Evolutionary conservation across 2,329 filamentous ascomycete species (phyloP), one percentile per base, ranked within the genome.

Genomic region (Penicillium sp.): DNA sequence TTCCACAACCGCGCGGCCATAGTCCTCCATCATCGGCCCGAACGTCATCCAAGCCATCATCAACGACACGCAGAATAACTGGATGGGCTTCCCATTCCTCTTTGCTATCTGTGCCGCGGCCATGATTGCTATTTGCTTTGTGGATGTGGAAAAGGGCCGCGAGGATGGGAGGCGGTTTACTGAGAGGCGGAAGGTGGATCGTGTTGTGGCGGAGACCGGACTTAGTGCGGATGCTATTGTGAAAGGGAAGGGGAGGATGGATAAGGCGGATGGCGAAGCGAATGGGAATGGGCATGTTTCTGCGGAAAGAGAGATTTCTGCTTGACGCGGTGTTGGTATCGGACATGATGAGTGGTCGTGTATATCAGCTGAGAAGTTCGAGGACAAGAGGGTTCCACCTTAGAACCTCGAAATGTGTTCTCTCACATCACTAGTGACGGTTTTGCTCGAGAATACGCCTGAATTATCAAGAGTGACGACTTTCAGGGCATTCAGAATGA

Each of bases 11-110:
- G 6, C 24, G 24, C 24, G 24, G 24, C 24, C 6, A 24, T n/a
- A 78, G 76, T 78, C 76, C 19, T 78, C 75, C 2, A 78, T 79
- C 22, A 78, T 79, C 46, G 77, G 76, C 0, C 77, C 76, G 11
- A 78, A 78, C 44, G 76, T 79, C 33, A 73, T 78, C 13, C 76
- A 79, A 63, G 77, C 75, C 3, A 79, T 79, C 27, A 77, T 79
- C 52, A 78, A 79, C 50, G 53, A 68, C 35, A 75, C 75, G 0
- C 72, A 74, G 31, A 79, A 78, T 41, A 77, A 76, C 36, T 78
- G 76, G 76, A 77, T 77, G 71, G 76, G 76, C 4, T 79, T 78
- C 52, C 77, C 75, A 4, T 79, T 79, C 44, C 61, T 79, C 1
- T 78, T 78, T 55, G 67, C 74, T 1, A 66, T 79, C 3, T 78